Conservation (phyloP, 179 eudicot species). For the Vitellaria paradoxa region DNA sequence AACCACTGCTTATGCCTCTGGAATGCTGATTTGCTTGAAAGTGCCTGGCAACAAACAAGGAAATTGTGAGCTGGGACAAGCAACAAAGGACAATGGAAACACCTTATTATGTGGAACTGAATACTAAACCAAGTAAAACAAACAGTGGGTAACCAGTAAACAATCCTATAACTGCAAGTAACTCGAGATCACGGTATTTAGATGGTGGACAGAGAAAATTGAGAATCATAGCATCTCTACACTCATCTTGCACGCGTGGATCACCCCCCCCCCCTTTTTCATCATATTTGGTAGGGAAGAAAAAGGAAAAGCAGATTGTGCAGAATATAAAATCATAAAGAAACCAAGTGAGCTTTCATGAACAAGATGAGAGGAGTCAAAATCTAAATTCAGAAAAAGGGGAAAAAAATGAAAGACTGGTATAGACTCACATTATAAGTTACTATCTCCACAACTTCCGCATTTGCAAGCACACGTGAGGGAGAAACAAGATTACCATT, state of each 20-base stretch:
- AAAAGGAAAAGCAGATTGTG: neutral
- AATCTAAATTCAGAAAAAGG: neutral
- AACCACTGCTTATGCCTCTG: slow-evolving; percentile 90
- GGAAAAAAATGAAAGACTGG: neutral
- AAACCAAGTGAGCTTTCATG: neutral
- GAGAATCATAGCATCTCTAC: neutral
- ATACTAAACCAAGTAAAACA: neutral
- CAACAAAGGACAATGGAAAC: neutral
- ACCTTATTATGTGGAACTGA: neutral
- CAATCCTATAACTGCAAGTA: slow-evolving; percentile 3
- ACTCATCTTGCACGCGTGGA: neutral
- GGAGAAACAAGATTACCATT: slow-evolving; percentile 91
- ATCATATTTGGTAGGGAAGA: neutral
- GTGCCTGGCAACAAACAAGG: slow-evolving; percentile 48
- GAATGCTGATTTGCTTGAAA: slow-evolving; percentile 81
- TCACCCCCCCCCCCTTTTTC: too few species aligned
- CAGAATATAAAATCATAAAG: neutral
- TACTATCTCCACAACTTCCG: slow-evolving; percentile 95
- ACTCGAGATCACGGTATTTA: neutral
- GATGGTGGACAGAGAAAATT: neutral
- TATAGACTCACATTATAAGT: slow-evolving; percentile 68
- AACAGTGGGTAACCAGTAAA: neutral
- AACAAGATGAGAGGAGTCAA: neutral
- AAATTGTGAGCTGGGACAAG: slow-evolving; percentile 16
- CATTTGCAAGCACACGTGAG: slow-evolving; percentile 81